These are phyloP conservation scores for Cadophora malorum DNA, from an alignment of 2,329 filamentous ascomycete genomes.

Conservation along the genomic window DNA sequence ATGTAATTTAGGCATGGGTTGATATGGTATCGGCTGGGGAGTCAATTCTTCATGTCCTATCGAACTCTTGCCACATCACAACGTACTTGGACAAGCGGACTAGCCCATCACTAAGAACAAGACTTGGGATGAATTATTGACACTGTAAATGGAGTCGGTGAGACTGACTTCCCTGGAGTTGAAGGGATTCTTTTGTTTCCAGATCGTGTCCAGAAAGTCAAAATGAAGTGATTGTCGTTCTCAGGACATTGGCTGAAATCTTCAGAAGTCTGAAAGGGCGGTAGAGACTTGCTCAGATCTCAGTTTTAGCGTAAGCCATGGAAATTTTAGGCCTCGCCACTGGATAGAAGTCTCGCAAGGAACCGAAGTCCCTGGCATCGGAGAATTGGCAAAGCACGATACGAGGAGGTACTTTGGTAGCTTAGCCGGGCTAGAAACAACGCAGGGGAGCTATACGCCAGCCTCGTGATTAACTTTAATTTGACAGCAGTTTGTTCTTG, in stretches of 20 bases:
- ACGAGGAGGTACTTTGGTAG: conserved; percentile 4
- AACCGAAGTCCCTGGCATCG: conserved; percentile 6
- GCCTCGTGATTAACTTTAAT: conserved; percentile 25
- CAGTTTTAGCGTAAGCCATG: not conserved
- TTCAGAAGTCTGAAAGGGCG: not conserved
- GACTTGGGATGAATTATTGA: conserved; percentile 5
- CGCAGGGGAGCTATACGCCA: conserved; percentile 13
- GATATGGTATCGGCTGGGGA: not conserved
- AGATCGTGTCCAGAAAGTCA: not conserved
- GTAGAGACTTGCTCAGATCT: not conserved
- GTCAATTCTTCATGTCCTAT: not conserved
- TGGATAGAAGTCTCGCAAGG: conserved; percentile 3
- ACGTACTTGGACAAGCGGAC: not conserved
- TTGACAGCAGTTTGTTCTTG: conserved; percentile 11
- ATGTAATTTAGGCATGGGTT: not conserved
- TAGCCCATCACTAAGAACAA: not conserved
- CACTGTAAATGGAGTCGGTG: not conserved
- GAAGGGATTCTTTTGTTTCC: not conserved
- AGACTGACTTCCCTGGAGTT: not conserved
- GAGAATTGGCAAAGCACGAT: conserved; percentile 9
- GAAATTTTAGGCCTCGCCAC: not conserved
- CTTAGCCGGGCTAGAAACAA: conserved; percentile 8
- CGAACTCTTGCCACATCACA: conserved; percentile 1
- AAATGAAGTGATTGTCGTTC: not conserved
- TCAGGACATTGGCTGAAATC: not conserved